phyloP scores from a whole-genome alignment of 768 basidiomycete genomes.

The Naganishia friedmannii region DNA sequence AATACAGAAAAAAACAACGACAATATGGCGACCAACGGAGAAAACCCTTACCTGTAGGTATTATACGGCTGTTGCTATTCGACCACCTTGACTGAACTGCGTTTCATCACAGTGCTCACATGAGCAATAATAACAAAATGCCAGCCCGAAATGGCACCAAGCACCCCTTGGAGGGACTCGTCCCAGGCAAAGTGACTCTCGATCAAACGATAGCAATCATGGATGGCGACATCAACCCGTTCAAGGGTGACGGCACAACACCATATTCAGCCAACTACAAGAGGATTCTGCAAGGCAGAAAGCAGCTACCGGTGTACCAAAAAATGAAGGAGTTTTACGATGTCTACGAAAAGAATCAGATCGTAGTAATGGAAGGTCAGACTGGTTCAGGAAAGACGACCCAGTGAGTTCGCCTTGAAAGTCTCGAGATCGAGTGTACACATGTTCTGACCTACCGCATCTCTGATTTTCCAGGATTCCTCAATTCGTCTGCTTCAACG shows the following conservation, averaged over 20 bases:
- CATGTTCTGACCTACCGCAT: constrained; percentile 17
- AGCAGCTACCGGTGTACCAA: constrained; percentile 82
- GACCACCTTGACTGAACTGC: neutral
- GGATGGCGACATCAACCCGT: constrained; percentile 79
- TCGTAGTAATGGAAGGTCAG: constrained; percentile 70
- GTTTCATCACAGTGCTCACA: constrained; percentile 1
- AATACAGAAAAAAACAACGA: constrained; percentile 20
- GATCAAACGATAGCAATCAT: constrained; percentile 67
- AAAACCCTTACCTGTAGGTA: constrained; percentile 49
- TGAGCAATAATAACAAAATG: constrained; percentile 12
- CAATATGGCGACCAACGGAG: constrained; percentile 30
- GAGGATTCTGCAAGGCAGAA: constrained; percentile 79
- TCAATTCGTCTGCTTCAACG: constrained; percentile 90
- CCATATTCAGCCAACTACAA: constrained; percentile 75
- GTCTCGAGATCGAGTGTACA: constrained; percentile 54
- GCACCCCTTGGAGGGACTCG: constrained; percentile 69
- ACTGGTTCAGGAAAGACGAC: constrained; percentile 95
- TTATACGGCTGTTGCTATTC: neutral
- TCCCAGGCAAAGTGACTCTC: constrained; percentile 67
- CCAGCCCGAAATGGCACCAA: constrained; percentile 11
- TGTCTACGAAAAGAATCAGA: constrained; percentile 76
- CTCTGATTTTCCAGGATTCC: constrained; percentile 59
- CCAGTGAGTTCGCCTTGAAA: constrained; percentile 56
- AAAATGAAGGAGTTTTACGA: constrained; percentile 91
- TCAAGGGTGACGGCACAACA: constrained; percentile 58